Base-by-base conservation (phyloP, 768 basidiomycete genomes). In the Boletus pseudo-olivaceus region DNA sequence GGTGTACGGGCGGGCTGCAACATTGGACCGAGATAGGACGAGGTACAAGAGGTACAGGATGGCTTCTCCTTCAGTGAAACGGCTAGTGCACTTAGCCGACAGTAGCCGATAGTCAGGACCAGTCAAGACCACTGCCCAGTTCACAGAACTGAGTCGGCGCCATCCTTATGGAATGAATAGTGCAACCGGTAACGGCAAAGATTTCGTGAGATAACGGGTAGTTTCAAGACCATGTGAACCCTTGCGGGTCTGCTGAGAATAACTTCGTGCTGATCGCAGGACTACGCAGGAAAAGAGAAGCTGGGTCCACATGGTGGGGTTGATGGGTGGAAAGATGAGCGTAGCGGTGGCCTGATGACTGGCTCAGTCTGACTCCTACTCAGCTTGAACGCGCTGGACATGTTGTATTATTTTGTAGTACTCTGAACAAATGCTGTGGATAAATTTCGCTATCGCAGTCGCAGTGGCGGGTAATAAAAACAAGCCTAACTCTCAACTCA, bases 401-500 rank as follows among this genome's bases (percentile, higher is more conserved):
- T 30, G 35, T 2, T 39, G 49, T 23, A 53, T 59, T 39, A 23
- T 49, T 59, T 54, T 49, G 58, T 58, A 37, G 17, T 15, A 35
- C 49, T 45, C 44, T 50, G 50, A 20, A 37, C 33, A 2, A 5
- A 47, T 23, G 11, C 47, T 44, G 55, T 55, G 62, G 49, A 55
- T 49, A 64, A 64, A 64, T 58, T 58, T 51, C 34, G 54, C 44
- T n/a, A 11, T 27, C 27, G 56, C 51, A 56, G 60, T 15, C 35
- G 17, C 10, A 39, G 58, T 63, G 54, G 63, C 59, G 56, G 37
- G 34, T 38, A 51, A 47, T 54, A 55, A 67, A 67, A 67, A 67
- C 65, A 67, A 67, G 57, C 57, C 62, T 65, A 67, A 65, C 56
- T 56, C 54, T 52, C 51, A 60, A 62, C 58, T 46, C 56, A 53